These are phyloP conservation scores for Alternaria triticina DNA, from an alignment of 2,329 filamentous ascomycete species.

Conservation along the genomic window DNA sequence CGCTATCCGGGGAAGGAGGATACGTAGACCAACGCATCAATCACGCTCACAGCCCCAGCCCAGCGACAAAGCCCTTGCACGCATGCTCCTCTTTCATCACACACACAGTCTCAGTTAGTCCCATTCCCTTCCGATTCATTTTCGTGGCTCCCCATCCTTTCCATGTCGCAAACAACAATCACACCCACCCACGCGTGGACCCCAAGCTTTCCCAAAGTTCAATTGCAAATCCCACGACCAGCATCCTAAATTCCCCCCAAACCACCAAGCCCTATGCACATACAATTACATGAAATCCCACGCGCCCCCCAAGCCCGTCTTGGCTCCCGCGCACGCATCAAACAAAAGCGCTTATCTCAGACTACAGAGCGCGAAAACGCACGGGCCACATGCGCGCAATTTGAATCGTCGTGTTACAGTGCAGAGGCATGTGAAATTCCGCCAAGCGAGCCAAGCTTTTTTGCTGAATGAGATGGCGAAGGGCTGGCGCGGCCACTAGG, in stretches of 20 bases:
- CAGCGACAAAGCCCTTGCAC: background rate
- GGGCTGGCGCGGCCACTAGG: background rate
- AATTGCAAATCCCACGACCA: background rate
- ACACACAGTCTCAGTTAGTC: background rate
- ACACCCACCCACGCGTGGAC: background rate
- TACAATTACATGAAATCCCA: background rate
- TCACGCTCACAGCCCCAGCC: background rate
- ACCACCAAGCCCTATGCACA: background rate
- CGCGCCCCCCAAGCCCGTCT: background rate
- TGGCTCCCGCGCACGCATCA: background rate
- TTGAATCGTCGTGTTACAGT: background rate
- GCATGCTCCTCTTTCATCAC: background rate
- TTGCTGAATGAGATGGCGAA: background rate
- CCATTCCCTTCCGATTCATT: background rate
- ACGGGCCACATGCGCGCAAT: background rate
- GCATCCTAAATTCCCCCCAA: background rate
- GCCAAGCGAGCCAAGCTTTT: background rate
- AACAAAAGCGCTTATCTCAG: background rate
- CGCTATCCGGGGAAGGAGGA: background rate
- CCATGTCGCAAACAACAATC: background rate
- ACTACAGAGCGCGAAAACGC: background rate
- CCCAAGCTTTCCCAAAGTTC: too few species aligned
- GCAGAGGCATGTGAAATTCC: background rate
- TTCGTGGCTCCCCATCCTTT: background rate
- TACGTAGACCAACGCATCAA: background rate